Percentiles rank a stretch among this genome's conserved stretches.
These are phyloP conservation scores for Neoascochyta sp. DNA, from an alignment of 2,329 filamentous ascomycete genomes.

Conservation along the genomic window DNA sequence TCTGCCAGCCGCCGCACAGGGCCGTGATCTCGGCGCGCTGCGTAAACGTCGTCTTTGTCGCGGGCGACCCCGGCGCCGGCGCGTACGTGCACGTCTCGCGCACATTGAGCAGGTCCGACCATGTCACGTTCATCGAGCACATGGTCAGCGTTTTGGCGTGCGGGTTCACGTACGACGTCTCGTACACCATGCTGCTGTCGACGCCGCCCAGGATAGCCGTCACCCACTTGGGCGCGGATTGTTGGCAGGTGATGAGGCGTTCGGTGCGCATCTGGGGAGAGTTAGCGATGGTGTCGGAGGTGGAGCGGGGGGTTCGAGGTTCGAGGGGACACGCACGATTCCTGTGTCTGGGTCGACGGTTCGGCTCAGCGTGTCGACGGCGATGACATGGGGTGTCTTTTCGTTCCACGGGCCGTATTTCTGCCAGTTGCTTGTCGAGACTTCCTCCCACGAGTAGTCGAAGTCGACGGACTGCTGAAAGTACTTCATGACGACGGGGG, in stretches of 20 bases:
- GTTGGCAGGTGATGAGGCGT: slow-evolving; percentile 61
- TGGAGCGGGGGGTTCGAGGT: slow-evolving; percentile 1
- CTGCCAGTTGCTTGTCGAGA: slow-evolving; percentile 94
- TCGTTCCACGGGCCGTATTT: slow-evolving; percentile 99
- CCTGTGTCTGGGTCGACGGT: slow-evolving; percentile 60
- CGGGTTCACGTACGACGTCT: slow-evolving; percentile 93
- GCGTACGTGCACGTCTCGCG: slow-evolving; percentile 89
- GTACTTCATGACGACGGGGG: slow-evolving; percentile 76
- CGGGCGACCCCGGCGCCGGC: slow-evolving; percentile 51
- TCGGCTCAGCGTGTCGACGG: slow-evolving; percentile 87
- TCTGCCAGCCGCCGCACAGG: slow-evolving; percentile 93
- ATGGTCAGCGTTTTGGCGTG: slow-evolving; percentile 83
- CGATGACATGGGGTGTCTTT: slow-evolving; percentile 93
- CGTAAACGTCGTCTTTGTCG: slow-evolving; percentile 69
- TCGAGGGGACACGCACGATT: slow-evolving; percentile 53
- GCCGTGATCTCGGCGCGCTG: slow-evolving; percentile 93
- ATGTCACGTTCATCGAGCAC: slow-evolving; percentile 93
- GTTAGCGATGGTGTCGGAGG: slow-evolving; percentile 7
- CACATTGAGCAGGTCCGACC: slow-evolving; percentile 82
- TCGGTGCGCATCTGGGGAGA: slow-evolving; percentile 61
- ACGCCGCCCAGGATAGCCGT: slow-evolving; percentile 72
- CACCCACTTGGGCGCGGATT: slow-evolving; percentile 75
- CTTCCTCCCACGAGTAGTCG: slow-evolving; percentile 98
- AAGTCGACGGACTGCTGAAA: slow-evolving; percentile 88
- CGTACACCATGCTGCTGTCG: slow-evolving; percentile 85